Conservation (phyloP, 177 flowering plant species). For the Vitis hybrid region DNA sequence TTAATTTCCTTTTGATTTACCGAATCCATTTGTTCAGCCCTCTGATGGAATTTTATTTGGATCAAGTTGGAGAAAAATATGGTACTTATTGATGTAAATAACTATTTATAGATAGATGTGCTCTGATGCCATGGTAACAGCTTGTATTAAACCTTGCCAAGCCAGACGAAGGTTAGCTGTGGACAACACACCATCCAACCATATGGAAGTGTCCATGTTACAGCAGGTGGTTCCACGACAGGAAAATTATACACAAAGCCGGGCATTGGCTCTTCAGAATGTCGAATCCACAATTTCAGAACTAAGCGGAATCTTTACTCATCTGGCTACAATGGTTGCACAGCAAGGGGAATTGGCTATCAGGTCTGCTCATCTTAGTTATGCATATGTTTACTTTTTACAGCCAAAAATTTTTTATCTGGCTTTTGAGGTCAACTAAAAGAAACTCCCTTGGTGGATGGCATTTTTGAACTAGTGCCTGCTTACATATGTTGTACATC, state of each 20-base stretch:
- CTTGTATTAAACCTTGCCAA: conserved; percentile 12
- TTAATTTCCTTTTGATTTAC: too few relatives aligned
- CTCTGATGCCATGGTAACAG: conserved; percentile 10
- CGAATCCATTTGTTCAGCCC: too few relatives aligned
- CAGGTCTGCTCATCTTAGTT: conserved; percentile 47
- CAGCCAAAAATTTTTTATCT: not conserved
- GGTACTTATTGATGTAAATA: not conserved
- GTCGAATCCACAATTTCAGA: conserved; percentile 92
- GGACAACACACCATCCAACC: conserved; percentile 59
- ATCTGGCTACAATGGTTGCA: conserved; percentile 88
- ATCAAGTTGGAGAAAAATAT: not conserved
- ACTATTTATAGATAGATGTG: not conserved
- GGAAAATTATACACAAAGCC: conserved; percentile 52
- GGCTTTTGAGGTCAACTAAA: not conserved
- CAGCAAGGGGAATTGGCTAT: conserved; percentile 93
- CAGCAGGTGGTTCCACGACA: conserved; percentile 83
- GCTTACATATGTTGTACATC: not conserved
- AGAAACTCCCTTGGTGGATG: not conserved
- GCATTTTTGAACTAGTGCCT: not conserved
- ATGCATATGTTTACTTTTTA: not conserved
- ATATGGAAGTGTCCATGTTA: conserved; percentile 75
- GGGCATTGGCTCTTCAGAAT: conserved; percentile 77
- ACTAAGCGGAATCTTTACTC: conserved; percentile 80
- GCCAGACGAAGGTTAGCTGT: conserved; percentile 71
- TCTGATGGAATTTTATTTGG: too few relatives aligned